Base-by-base conservation (phyloP, 2,329 filamentous ascomycete genomes). In the Penicillium sp. region DNA sequence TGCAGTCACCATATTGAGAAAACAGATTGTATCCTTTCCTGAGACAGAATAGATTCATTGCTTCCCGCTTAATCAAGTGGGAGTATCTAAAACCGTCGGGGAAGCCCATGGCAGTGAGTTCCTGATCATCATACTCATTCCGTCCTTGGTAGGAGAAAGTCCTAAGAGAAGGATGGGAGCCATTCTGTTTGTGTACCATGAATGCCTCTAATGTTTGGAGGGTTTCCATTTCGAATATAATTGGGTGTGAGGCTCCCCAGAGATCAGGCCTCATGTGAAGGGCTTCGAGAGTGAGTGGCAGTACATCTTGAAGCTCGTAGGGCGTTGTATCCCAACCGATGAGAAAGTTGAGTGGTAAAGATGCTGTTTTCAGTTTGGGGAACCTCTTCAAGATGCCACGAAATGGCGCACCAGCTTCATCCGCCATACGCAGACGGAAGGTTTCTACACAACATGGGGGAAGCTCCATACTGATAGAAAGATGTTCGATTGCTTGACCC, bases 391-490 rank as follows among this genome's bases (percentile, higher is more conserved):
- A 7, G 7, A 48, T 23, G 29, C 25, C 42, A 29, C 13, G 23
- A 27, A 48, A 48, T 5, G 13, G n/a, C n/a, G 23, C 13, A 13
- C 33, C 10, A 39, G 6, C 12, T 15, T 12, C 23, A 9, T 31
- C 17, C 6, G 3, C 7, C 25, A 7, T 9, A 8, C 4, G 23
- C 10, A 31, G 17, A 45, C 3, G 27, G 25, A 43, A 43, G 21
- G 10, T 48, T n/a, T 21, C 21, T 31, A 10, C 2, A 19, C 42
- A 53, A 21, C 21, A 47, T n/a, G 31, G 9, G 6, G 38, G 17
- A 21, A 53, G 23, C 23, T 53, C 51, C n/a, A 53, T 0, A 33
- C 33, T 31, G 29, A 53, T 29, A 29, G 51, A 53, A 13, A 53
- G 51, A 21, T 48, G 33, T 9, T 53, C 10, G 7, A 53, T 27